Conservation (phyloP, 1,139 yeast genomes). For the Suhomyces bokatorum region DNA sequence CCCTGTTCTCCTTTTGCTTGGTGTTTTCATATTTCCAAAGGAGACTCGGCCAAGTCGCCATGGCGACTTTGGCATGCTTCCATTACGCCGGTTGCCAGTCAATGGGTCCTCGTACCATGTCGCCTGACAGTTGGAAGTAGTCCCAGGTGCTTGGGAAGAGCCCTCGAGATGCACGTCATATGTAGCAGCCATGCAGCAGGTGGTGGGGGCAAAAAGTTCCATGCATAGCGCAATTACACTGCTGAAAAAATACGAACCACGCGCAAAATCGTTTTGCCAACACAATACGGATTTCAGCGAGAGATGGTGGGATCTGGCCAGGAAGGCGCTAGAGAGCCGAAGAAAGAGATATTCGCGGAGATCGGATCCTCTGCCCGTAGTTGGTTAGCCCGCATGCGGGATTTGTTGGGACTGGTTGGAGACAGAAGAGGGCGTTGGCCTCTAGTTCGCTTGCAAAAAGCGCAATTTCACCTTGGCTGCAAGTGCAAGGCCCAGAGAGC, state of each 20-base stretch:
- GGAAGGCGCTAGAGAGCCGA: not conserved
- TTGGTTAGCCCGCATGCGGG: no score
- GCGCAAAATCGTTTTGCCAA: not conserved
- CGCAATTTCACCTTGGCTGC: no score
- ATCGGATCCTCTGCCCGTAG: no score
- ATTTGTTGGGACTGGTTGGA: no score
- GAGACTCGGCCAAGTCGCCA: no score
- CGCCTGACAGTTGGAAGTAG: not conserved
- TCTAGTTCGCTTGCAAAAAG: no score
- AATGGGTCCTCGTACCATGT: not conserved
- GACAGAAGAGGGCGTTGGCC: no score
- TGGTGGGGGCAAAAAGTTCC: not conserved
- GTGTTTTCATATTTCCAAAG: no score
- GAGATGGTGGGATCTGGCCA: not conserved
- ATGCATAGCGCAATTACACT: conserved; percentile 1
- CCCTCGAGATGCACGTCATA: not conserved
- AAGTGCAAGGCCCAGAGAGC: no score
- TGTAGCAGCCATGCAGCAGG: not conserved
- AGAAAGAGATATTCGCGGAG: no score
- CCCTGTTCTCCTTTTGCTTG: no score
- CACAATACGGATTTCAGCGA: not conserved
- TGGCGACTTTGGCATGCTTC: no score
- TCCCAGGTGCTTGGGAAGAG: not conserved
- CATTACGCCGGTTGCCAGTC: not conserved
- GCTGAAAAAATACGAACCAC: not conserved